Conservation (phyloP, 768 basidiomycete genomes). For the Cubamyces sp. region DNA sequence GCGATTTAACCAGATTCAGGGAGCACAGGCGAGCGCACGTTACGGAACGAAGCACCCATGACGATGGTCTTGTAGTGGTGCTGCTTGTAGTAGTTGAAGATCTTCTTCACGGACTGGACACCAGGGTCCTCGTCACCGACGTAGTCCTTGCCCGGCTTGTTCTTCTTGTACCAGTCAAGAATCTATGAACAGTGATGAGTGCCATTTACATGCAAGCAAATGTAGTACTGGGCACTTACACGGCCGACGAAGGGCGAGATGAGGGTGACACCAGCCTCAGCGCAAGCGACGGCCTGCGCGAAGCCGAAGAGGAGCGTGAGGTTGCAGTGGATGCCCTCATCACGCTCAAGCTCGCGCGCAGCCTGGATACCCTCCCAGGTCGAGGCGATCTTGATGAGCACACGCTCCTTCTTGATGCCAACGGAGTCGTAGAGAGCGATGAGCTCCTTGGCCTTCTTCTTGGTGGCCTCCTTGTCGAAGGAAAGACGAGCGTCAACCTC, state of each 20-base stretch:
- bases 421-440: constrained; percentile 94
- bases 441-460: constrained; percentile 87
- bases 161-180: constrained; percentile 99
- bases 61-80: constrained; percentile 98
- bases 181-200: constrained; percentile 54
- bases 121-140: constrained; percentile 93
- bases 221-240: constrained; percentile 50
- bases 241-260: constrained; percentile 99
- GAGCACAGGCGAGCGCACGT: constrained; percentile 54
- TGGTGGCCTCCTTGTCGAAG: constrained; percentile 92
- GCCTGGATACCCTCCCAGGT: constrained; percentile 99
- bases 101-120: constrained; percentile 93
- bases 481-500: constrained; percentile 98
- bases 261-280: constrained; percentile 96
- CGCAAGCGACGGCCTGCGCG: constrained; percentile 97
- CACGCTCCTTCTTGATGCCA: constrained; percentile 90
- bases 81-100: constrained; percentile 99
- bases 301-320: constrained; percentile 99
- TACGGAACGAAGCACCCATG: constrained; percentile 99
- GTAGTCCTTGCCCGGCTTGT: constrained; percentile 79
- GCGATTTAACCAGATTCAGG: neutral
- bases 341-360: constrained; percentile 90
- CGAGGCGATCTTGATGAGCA: constrained; percentile 99
- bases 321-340: constrained; percentile 97
- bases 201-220: constrained; percentile 22